A percentile compares a stretch with the other conserved stretches of the same genome.
Conservation (phyloP, 768 basidiomycete genomes). For the Xerocomellus amylosporus region DNA sequence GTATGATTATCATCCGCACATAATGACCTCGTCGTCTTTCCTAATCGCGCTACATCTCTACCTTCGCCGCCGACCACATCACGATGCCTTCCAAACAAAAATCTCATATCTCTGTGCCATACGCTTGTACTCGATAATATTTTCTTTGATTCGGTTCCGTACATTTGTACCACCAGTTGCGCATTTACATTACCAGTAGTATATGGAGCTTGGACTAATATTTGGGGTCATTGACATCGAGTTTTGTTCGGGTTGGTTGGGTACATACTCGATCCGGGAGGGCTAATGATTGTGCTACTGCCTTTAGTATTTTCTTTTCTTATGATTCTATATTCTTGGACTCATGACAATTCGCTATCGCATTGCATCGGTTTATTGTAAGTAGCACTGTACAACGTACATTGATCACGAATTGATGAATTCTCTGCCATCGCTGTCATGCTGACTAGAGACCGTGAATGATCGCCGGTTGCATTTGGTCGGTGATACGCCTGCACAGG, state of each 20-base stretch:
- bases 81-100: conserved; percentile 24
- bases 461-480: neutral
- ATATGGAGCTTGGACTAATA: conserved; percentile 35
- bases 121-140: conserved; percentile 34
- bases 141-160: conserved; percentile 23
- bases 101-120: conserved; percentile 30
- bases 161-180: conserved; percentile 34
- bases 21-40: conserved; percentile 30
- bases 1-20: conserved; percentile 28
- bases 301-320: conserved; percentile 18
- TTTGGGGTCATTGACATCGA: conserved; percentile 29
- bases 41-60: conserved; percentile 32
- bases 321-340: conserved; percentile 31
- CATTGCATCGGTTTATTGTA: conserved; percentile 31
- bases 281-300: conserved; percentile 32
- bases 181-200: conserved; percentile 36
- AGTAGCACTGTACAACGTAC: conserved; percentile 28
- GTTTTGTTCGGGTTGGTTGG: conserved; percentile 28
- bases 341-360: conserved; percentile 26
- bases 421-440: neutral
- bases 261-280: conserved; percentile 28
- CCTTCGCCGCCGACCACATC: conserved; percentile 11
- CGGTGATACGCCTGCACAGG: conserved; percentile 5
- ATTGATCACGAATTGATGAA: conserved; percentile 11
- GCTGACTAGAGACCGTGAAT: neutral